These are phyloP conservation scores for Penicillium sp. DNA, from an alignment of 2,329 filamentous ascomycete genomes.

Conservation along the genomic window DNA sequence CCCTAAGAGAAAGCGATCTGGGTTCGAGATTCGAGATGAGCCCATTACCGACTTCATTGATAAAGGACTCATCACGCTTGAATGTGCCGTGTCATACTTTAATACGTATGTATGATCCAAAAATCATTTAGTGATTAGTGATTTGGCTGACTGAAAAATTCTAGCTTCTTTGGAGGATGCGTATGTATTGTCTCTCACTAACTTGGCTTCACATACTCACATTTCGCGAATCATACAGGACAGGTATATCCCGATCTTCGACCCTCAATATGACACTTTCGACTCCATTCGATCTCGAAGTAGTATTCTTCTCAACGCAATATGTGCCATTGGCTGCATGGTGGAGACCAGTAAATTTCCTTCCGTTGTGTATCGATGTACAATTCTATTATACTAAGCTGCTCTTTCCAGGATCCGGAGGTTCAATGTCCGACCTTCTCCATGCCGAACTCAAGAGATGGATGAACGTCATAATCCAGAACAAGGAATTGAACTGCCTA, in stretches of 20 bases:
- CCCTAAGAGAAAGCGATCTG: conserved; percentile 30
- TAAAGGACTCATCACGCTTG: conserved; percentile 33
- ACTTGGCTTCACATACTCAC: neutral
- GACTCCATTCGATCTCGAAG: conserved; percentile 48
- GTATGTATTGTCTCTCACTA: conserved; percentile 17
- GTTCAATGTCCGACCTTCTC: conserved; percentile 42
- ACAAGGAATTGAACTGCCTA: conserved; percentile 38
- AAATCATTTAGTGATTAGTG: neutral
- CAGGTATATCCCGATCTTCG: conserved; percentile 51
- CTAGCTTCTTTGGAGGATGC: conserved; percentile 39
- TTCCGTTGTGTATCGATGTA: neutral
- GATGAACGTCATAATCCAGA: conserved; percentile 48
- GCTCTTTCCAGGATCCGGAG: conserved; percentile 22
- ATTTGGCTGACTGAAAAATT: neutral
- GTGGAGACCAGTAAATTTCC: conserved; percentile 30
- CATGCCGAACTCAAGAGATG: conserved; percentile 45
- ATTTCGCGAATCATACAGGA: conserved; percentile 29
- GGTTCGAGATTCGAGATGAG: conserved; percentile 35
- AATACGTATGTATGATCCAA: conserved; percentile 23
- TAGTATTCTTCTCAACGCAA: conserved; percentile 51
- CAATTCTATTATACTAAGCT: neutral
- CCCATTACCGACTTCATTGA: conserved; percentile 36
- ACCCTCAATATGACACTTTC: conserved; percentile 46
- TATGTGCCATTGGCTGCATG: conserved; percentile 53
- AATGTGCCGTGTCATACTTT: conserved; percentile 35